These are phyloP conservation scores for Pyrenochaeta sp. DNA, from an alignment of 2,329 filamentous ascomycete species.

Conservation along the genomic window DNA sequence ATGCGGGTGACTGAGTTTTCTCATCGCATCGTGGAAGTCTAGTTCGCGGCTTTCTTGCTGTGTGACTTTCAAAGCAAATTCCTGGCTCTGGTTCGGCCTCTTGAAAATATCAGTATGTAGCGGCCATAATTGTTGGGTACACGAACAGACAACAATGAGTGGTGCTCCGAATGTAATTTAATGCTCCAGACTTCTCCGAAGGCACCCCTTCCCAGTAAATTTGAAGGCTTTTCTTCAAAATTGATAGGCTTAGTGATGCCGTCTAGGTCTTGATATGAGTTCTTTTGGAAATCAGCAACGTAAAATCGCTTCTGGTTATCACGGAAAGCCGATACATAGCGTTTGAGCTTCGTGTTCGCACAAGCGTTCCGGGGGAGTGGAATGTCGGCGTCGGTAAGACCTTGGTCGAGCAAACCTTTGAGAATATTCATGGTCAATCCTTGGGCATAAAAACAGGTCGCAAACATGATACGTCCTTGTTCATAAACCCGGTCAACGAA, in stretches of 20 bases:
- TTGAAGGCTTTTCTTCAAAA: not conserved
- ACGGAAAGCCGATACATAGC: not conserved
- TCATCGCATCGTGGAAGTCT: constrained; percentile 12
- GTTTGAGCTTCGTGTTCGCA: not conserved
- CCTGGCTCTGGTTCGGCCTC: not conserved
- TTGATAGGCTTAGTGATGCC: constrained; percentile 12
- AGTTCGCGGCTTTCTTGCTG: constrained; percentile 8
- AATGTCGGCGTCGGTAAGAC: constrained; percentile 8
- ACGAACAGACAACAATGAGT: constrained; percentile 10
- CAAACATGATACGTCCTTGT: constrained; percentile 10
- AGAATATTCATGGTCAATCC: constrained; percentile 7
- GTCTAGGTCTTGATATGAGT: constrained; percentile 1
- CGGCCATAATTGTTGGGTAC: not conserved
- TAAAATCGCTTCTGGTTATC: constrained; percentile 3
- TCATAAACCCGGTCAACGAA: constrained; percentile 6
- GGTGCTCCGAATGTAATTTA: constrained; percentile 11
- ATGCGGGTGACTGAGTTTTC: constrained; percentile 13
- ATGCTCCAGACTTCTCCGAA: constrained; percentile 15
- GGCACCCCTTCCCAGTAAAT: constrained; percentile 8
- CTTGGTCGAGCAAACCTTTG: constrained; percentile 13
- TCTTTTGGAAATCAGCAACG: not conserved
- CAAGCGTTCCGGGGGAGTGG: constrained; percentile 5
- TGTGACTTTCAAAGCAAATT: constrained; percentile 19
- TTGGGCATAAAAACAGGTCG: constrained; percentile 8
- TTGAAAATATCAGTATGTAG: not conserved